Evolutionary conservation across 2,329 filamentous ascomycete species (phyloP).

Genomic region (Falciphora oryzae): DNA sequence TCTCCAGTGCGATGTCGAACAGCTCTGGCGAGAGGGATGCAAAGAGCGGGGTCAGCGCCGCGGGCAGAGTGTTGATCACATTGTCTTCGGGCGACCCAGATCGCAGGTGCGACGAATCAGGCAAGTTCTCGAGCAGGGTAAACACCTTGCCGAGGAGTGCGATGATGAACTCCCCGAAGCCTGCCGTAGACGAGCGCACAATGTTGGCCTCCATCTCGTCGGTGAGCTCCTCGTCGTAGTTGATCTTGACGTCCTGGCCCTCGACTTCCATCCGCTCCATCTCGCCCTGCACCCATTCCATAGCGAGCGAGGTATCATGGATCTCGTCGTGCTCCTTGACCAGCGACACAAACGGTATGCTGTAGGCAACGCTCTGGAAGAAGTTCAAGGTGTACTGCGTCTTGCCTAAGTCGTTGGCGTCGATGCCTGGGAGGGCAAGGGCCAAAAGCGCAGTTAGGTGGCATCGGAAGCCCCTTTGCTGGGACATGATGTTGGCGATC

Average conservation of each 20-base stretch:
- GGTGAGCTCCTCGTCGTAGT: constrained; percentile 75
- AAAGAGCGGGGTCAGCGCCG: constrained; percentile 84
- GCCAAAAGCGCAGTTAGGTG: constrained; percentile 94
- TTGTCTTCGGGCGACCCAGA: constrained; percentile 94
- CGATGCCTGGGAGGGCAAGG: constrained; percentile 87
- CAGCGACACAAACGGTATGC: constrained; percentile 85
- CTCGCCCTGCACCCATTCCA: constrained; percentile 90
- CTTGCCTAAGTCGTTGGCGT: constrained; percentile 96
- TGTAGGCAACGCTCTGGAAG: constrained; percentile 93
- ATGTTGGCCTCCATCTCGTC: constrained; percentile 86
- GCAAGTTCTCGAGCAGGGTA: constrained; percentile 88
- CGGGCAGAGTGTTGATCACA: constrained; percentile 90
- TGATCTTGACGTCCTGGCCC: constrained; percentile 76
- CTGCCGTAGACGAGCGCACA: constrained; percentile 86
- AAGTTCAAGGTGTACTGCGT: constrained; percentile 92
- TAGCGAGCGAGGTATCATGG: constrained; percentile 69
- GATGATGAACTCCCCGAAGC: constrained; percentile 86
- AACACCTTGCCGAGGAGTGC: constrained; percentile 92
- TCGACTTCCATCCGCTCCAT: constrained; percentile 91
- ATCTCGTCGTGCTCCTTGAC: constrained; percentile 62
- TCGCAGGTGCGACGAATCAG: constrained; percentile 80
- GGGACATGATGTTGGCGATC: constrained; percentile 83
- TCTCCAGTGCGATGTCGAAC: constrained; percentile 86
- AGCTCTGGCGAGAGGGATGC: constrained; percentile 87
- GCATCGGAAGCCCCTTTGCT: constrained; percentile 92